Conservation (phyloP, 2,329 filamentous ascomycete species). For the Exutisphaerella laricina region DNA sequence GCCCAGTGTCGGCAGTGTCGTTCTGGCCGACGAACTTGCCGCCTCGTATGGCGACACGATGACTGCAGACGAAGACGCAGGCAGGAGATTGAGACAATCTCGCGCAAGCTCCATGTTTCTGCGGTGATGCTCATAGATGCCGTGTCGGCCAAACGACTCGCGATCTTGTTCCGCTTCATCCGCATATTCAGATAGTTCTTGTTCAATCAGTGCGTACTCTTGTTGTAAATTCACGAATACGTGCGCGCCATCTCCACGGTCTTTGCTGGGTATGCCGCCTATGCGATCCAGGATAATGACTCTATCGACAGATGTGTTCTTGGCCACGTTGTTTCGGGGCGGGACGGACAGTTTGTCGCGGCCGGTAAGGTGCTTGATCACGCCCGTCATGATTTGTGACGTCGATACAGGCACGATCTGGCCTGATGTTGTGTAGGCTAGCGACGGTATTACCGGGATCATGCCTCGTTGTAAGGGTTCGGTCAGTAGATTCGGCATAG, state of each 20-base stretch:
- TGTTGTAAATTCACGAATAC: constrained; percentile 93
- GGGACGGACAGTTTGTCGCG: constrained; percentile 34
- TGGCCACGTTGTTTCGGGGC: not conserved
- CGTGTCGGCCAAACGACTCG: constrained; percentile 9
- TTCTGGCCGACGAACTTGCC: constrained; percentile 50
- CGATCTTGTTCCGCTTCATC: constrained; percentile 19
- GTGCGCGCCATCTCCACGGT: constrained; percentile 58
- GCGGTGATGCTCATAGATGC: constrained; percentile 46
- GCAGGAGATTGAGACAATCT: constrained; percentile 66
- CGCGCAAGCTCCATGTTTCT: constrained; percentile 70
- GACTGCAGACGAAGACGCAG: constrained; percentile 76
- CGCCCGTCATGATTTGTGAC: constrained; percentile 65
- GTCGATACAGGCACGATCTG: constrained; percentile 48
- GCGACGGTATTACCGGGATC: constrained; percentile 63
- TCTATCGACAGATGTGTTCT: constrained; percentile 56
- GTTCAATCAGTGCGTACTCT: constrained; percentile 66
- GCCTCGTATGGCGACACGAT: constrained; percentile 84
- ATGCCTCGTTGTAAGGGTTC: constrained; percentile 61
- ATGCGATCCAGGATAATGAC: constrained; percentile 83
- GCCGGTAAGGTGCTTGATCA: constrained; percentile 71
- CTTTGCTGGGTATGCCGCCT: constrained; percentile 71
- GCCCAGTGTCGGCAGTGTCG: constrained; percentile 21
- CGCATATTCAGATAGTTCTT: constrained; percentile 41
- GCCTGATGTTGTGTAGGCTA: constrained; percentile 53
- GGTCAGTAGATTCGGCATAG: constrained; percentile 51